phyloP scores from a whole-genome alignment of 2,329 filamentous ascomycete genomes.

The Emericellopsis cladophorae region DNA sequence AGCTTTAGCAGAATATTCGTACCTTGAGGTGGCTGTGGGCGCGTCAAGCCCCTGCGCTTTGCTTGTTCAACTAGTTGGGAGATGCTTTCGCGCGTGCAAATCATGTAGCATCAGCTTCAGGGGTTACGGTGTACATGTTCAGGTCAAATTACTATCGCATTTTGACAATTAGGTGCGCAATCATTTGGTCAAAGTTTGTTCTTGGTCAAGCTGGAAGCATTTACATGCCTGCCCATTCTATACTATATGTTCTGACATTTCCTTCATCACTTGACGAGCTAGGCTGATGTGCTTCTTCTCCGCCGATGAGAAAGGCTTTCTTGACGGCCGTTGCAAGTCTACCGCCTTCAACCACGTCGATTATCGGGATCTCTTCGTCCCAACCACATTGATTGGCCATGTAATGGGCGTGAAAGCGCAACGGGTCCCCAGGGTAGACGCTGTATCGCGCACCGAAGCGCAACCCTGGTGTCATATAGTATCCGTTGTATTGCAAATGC shows the following conservation, averaged over 20 bases:
- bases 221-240: constrained; percentile 92
- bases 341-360: constrained; percentile 78
- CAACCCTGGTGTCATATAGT: constrained; percentile 82
- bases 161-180: background rate
- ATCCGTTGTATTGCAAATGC: constrained; percentile 65
- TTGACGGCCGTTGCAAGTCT: constrained; percentile 89
- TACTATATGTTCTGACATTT: constrained; percentile 60
- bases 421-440: constrained; percentile 87
- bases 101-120: background rate
- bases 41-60: background rate
- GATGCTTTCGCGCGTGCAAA: too few relatives aligned
- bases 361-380: constrained; percentile 73
- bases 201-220: constrained; percentile 1
- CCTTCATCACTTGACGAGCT: constrained; percentile 16
- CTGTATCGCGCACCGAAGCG: constrained; percentile 92
- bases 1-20: constrained; percentile 90
- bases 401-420: constrained; percentile 94
- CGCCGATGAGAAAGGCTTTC: constrained; percentile 84
- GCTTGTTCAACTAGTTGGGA: background rate
- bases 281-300: constrained; percentile 30
- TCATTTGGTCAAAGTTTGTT: background rate
- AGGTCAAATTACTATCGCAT: background rate
- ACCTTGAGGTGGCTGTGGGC: constrained; percentile 32
- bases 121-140: background rate
- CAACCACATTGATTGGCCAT: constrained; percentile 74